These are phyloP conservation scores for Leptoxyphium fumago DNA, from an alignment of 2,329 filamentous ascomycete species.

Conservation along the genomic window DNA sequence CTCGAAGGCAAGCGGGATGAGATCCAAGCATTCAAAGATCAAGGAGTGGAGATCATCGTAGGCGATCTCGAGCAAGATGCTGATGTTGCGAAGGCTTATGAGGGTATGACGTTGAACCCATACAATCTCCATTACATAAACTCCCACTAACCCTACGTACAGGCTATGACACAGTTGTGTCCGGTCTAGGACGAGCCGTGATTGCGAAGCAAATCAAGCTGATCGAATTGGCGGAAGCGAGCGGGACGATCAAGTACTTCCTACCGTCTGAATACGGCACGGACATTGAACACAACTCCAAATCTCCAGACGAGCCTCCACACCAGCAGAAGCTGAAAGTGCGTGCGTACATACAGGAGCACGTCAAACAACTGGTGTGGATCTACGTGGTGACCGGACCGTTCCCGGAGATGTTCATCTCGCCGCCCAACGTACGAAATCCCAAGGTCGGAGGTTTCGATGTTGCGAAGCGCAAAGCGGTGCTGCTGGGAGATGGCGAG, in stretches of 20 bases:
- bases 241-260: conserved; percentile 44
- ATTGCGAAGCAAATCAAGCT: conserved; percentile 47
- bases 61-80: conserved; percentile 39
- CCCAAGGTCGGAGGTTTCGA: conserved; percentile 44
- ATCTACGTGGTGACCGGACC: conserved; percentile 59
- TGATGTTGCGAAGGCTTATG: conserved; percentile 42
- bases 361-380: conserved; percentile 39
- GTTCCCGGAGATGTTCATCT: conserved; percentile 50
- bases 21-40: conserved; percentile 31
- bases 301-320: conserved; percentile 46
- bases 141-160: neutral
- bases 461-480: conserved; percentile 39
- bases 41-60: conserved; percentile 39
- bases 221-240: conserved; percentile 43
- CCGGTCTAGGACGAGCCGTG: conserved; percentile 47
- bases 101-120: conserved; percentile 20
- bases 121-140: neutral
- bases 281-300: conserved; percentile 43
- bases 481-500: conserved; percentile 47
- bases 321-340: conserved; percentile 58
- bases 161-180: conserved; percentile 50
- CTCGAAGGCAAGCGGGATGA: conserved; percentile 34
- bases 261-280: conserved; percentile 55
- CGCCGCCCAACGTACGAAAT: conserved; percentile 22
- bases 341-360: conserved; percentile 40